Evolutionary conservation across 257 asterid species (phyloP).

Genomic region (Oldenlandia corymbosa): DNA sequence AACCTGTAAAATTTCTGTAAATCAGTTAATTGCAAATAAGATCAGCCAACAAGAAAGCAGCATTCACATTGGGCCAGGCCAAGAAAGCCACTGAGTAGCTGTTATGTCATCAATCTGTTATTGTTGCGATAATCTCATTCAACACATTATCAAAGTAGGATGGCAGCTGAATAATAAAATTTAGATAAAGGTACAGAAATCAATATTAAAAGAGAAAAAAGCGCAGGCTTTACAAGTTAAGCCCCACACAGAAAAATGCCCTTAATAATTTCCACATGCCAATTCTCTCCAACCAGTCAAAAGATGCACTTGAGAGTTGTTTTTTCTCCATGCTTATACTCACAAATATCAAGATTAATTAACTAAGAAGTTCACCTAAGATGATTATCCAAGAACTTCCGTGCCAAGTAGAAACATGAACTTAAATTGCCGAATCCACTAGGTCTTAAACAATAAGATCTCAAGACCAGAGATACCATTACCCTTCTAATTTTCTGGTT

Average conservation of each 20-base stretch:
- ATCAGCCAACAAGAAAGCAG: neutral
- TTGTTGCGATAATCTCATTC: neutral
- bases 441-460: neutral
- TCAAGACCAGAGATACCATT: neutral
- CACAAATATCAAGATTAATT: neutral
- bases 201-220: neutral
- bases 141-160: too few relatives aligned
- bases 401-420: neutral
- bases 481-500: neutral
- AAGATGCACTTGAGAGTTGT: neutral
- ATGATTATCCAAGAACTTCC: constrained; percentile 1
- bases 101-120: neutral
- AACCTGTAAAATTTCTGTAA: constrained; percentile 43
- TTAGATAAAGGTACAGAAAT: neutral
- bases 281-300: constrained; percentile 2
- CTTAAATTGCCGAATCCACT: neutral
- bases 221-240: neutral
- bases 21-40: neutral
- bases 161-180: neutral
- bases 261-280: neutral
- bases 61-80: neutral
- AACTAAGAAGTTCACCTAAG: neutral
- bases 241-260: neutral
- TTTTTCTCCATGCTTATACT: neutral
- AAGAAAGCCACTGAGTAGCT: neutral